phyloP scores from a whole-genome alignment of 768 basidiomycete genomes.

The Pholiota molesta region DNA sequence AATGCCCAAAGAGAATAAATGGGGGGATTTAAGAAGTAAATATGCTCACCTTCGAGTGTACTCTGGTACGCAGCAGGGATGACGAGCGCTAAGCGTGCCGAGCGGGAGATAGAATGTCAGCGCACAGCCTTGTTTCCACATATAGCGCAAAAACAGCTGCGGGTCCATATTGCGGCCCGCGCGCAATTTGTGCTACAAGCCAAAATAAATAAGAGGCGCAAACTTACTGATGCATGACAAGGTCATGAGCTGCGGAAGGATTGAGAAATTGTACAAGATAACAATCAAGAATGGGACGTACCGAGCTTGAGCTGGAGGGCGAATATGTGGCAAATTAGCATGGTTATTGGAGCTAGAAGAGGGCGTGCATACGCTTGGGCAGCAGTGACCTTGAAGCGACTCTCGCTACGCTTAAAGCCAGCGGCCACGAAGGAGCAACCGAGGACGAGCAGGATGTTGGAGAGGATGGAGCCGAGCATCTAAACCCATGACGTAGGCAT shows the following conservation, averaged over 20 bases:
- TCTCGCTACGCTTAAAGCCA: slow-evolving; percentile 67
- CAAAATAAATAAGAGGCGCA: background rate
- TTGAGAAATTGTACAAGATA: background rate
- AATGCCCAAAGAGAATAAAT: background rate
- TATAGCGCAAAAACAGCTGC: background rate
- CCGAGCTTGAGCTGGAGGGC: slow-evolving; percentile 47
- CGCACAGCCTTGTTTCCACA: slow-evolving; percentile 6
- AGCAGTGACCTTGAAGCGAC: slow-evolving; percentile 78
- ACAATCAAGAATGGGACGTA: slow-evolving; percentile 24
- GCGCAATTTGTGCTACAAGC: background rate
- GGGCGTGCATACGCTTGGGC: slow-evolving; percentile 74
- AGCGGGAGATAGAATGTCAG: slow-evolving; percentile 1
- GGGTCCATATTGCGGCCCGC: background rate
- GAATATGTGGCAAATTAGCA: slow-evolving; percentile 1
- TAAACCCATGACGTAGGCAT: slow-evolving; percentile 26
- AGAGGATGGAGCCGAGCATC: slow-evolving; percentile 92
- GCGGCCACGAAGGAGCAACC: slow-evolving; percentile 93
- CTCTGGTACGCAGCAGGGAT: slow-evolving; percentile 87
- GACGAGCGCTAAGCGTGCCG: slow-evolving; percentile 59
- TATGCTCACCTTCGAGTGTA: slow-evolving; percentile 28
- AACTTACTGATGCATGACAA: slow-evolving; percentile 80
- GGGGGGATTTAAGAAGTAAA: slow-evolving; percentile 18
- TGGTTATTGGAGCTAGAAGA: background rate
- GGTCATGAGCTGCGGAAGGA: slow-evolving; percentile 67
- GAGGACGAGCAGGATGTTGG: slow-evolving; percentile 87